Conservation (phyloP, 148 eudicot genomes). For the Vaccinium vitisidaea region DNA sequence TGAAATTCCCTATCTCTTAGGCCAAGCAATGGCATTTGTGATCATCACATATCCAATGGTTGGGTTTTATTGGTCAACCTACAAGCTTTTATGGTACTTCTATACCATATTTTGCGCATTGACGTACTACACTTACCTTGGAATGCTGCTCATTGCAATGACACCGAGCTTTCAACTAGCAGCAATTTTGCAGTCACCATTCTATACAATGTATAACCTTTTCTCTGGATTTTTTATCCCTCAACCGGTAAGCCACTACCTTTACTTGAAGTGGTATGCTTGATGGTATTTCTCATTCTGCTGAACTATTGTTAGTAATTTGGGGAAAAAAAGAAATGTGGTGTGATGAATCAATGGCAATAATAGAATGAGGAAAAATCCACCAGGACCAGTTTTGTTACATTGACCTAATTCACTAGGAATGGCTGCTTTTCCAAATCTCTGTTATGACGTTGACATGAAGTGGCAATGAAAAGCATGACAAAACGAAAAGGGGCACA, state of each 20-base stretch:
- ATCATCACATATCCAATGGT: slow-evolving; percentile 78
- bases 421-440: not conserved
- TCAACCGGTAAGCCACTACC: slow-evolving; percentile 52
- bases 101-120: slow-evolving; percentile 67
- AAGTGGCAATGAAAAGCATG: not conserved
- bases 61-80: slow-evolving; percentile 63
- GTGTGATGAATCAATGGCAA: not conserved
- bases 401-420: not conserved
- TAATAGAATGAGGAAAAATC: not conserved
- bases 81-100: slow-evolving; percentile 73
- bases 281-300: not conserved
- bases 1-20: slow-evolving; percentile 73
- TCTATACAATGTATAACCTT: slow-evolving; percentile 57
- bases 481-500: not conserved
- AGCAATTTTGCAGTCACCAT: slow-evolving; percentile 46
- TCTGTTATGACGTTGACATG: not conserved
- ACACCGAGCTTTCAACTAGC: slow-evolving; percentile 73
- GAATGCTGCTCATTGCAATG: slow-evolving; percentile 69
- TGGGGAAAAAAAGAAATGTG: not conserved
- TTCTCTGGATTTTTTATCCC: slow-evolving; percentile 73
- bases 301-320: not conserved
- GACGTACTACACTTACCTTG: slow-evolving; percentile 64
- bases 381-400: not conserved
- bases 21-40: slow-evolving; percentile 44
- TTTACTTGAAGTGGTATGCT: not conserved